Evolutionary conservation across 2,329 filamentous ascomycete genomes (phyloP), one percentile per base, ranked within the genome.

Genomic region (Knoxdaviesia capensis): DNA sequence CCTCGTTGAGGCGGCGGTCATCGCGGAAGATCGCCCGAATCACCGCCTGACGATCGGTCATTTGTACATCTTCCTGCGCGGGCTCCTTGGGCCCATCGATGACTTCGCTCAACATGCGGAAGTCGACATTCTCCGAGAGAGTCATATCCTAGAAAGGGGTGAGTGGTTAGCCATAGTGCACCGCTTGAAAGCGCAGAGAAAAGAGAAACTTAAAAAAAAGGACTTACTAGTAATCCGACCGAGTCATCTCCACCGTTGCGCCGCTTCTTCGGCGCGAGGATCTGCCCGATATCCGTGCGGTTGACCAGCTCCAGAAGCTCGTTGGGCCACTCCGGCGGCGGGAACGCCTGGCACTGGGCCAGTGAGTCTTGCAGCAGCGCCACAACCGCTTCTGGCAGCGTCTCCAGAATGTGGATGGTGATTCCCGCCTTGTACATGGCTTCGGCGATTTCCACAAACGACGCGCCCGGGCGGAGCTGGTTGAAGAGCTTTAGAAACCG

Each of bases 11-110:
- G 34, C 90, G 78, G 45, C 86, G 76, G 53, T 98, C 90, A 49
- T 96, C 86, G 45, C 77, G 79, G 67, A 96, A 98, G 31, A 98
- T 78, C 6, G 90, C 66, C 41, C 78, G 76, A 31, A 90, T 92
- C 6, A 96, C 76, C 7, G 78, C 71, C 56, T 88, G 77, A 31
- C 86, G 75, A 53, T 94, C 84, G 32, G 79, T 80, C 54, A 20
- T 20, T 20, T 20, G 20, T 2, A 20, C 20, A 20, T 20, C 20
- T 20, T 20, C 20, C 20, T 20, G 20, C 20, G 20, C 20, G 20
- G 20, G 20, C 20, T 20, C 20, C 20, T 20, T 20, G 20, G 20
- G 20, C 20, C 20, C 20, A 20, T 20, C 20, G 20, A 20, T 20
- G 20, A 20, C 20, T 20, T 20, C 20, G 20, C 20, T 20, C 20